Evolutionary conservation across 1,284 basidiomycete genomes (phyloP), one percentile per base, ranked within the genome.

Genomic region (Tylopilus sp.): DNA sequence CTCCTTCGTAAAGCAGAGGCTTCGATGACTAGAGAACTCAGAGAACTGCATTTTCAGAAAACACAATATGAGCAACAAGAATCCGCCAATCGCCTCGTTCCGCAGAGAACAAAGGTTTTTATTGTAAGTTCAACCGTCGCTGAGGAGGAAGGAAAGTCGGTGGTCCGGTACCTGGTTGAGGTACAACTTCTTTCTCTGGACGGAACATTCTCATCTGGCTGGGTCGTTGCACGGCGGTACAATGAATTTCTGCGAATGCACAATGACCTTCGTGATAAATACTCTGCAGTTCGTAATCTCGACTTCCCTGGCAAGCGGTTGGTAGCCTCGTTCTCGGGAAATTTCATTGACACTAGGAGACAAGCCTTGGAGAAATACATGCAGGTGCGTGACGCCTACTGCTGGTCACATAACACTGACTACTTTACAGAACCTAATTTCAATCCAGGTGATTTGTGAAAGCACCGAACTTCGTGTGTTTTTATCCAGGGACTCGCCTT

Each of bases 241-340:
- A 96, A 92, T 66, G 94, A 98, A 65, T 99, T 99, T 67, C 80
- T 88, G 60, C 83, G 80, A 46, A 84, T 97, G 76, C 91, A 97
- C 65, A 87, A 84, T 58, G 82, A 84, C 51, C 71, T 99, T 42
- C 82, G 83, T 51, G 91, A 94, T 46, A 79, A 81, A 44, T 86
- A 88, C 62, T 68, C 71, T 2, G 61, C 80, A 8, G 84, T 91
- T 20, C 77, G 81, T 51, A 77, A 75, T 50, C 70, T 94, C 45
- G 92, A 95, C 55, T 88, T 97, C 57, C 94, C 94, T 1, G 88
- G 90, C 0, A 96, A 96, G 68, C 81, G 85, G n/a, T 75, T 96
- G 5, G 91, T 95, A 10, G 81, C 90, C 1, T 78, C 83, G 17
- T 73, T 94, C 39, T 86, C 88, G n/a, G 80, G 82, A 10, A 84